phyloP scores from a whole-genome alignment of 148 eudicot genomes.

The Rhododendron vialii region DNA sequence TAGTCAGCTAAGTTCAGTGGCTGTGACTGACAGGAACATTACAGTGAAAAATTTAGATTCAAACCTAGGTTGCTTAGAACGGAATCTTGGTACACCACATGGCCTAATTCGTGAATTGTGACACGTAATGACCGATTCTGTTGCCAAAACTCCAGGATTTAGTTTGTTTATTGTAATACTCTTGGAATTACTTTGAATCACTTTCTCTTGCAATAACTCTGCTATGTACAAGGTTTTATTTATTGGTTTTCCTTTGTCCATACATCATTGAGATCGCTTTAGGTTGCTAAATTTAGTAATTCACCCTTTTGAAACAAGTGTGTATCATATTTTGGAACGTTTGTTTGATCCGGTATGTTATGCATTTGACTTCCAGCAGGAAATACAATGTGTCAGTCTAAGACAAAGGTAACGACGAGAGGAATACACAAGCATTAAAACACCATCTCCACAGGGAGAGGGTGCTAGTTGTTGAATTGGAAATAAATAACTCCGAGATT shows the following conservation, averaged over 20 bases:
- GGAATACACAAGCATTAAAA: too few relatives aligned
- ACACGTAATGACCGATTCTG: not conserved
- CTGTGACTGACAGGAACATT: not conserved
- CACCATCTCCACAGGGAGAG: too few relatives aligned
- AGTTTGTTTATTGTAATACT: not conserved
- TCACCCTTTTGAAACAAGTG: not conserved
- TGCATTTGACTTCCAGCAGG: not conserved
- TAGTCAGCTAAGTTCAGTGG: not conserved
- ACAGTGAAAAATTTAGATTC: not conserved
- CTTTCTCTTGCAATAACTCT: not conserved
- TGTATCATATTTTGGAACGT: not conserved
- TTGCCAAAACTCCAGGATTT: not conserved
- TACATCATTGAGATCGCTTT: not conserved
- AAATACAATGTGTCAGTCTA: too few relatives aligned
- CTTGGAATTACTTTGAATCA: not conserved
- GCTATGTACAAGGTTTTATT: not conserved
- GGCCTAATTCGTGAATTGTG: not conserved
- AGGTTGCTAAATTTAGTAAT: not conserved
- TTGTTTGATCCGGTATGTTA: not conserved
- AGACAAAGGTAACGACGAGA: too few relatives aligned
- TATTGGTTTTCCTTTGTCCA: too few relatives aligned
- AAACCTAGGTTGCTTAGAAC: not conserved
- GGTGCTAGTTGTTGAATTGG: too few relatives aligned
- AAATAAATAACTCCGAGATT: too few relatives aligned
- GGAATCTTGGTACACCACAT: not conserved